Base-by-base conservation (phyloP, 2,329 filamentous ascomycete species). In the Zelopaecilomyces penicillatus region DNA sequence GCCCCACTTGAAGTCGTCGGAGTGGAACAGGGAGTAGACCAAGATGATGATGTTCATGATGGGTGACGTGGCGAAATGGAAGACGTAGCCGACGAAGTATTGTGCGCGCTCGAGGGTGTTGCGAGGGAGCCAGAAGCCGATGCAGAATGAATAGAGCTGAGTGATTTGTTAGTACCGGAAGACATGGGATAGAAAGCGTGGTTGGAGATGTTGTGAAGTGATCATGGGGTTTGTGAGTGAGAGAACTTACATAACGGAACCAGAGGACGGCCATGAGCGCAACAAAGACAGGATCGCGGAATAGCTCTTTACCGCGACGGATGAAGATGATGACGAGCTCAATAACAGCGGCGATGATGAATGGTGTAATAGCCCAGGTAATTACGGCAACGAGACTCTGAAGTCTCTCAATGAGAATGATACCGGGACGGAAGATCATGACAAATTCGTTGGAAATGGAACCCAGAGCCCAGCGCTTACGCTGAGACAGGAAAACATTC, bases 371-470 rank as follows among this genome's bases (percentile, higher is more conserved):
- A 37, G 59, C 60, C 68, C 68, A 74, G 1, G 69, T 71, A 11
- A 71, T 45, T 30, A 72, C 65, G n/a, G 71, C 69, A 8, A 70
- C 58, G 37, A 71, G 46, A 31, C 69, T 67, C 44, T 71, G 66
- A 27, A 73, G 54, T 6, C 69, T 55, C 52, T 74, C 69, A 19
- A 73, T 64, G 39, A 61, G 54, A 7, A 65, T 61, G 39, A 67
- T 68, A 0, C 68, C 65, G 2, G 63, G 63, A 0, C 67, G 61
- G 43, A 68, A 65, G n/a, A 72, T 62, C 59, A 74, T 66, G 54
- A 72, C 65, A 28, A 74, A 65, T 52, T 75, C 70, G 50, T 73
- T 74, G 4, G 65, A 66, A 29, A 69, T 71, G 32, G 68, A 69
- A 0, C 69, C 70, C 7, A 74, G 53, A 1, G 70, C 68, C 69